A percentile compares a stretch with the other conserved stretches of the same genome.
phyloP scores from a whole-genome alignment of 1,284 basidiomycete genomes.

The Moesziomyces sp. region DNA sequence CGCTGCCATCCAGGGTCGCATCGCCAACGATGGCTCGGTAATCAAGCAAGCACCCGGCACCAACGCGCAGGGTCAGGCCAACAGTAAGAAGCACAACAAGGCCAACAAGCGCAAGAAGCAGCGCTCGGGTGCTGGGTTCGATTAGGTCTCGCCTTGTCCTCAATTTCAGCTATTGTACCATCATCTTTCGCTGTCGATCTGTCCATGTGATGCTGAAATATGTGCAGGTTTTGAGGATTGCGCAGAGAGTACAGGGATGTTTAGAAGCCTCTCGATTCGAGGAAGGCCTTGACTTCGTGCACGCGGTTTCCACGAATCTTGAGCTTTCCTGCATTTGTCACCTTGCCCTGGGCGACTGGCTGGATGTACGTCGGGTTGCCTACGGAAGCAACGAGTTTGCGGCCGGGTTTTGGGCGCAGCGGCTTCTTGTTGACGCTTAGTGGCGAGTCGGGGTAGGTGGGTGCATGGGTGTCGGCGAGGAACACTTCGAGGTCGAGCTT shows the following conservation, averaged over 20 bases:
- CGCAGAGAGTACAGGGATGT: not conserved
- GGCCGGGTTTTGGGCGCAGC: slow-evolving; percentile 7
- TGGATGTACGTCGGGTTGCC: slow-evolving; percentile 21
- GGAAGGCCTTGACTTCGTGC: slow-evolving; percentile 34
- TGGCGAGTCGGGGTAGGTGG: slow-evolving; percentile 3
- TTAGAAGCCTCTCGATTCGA: slow-evolving; percentile 43
- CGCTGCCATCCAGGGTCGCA: slow-evolving; percentile 45
- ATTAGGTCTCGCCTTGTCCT: slow-evolving; percentile 3
- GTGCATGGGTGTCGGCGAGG: slow-evolving; percentile 25
- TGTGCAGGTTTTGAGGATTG: not conserved
- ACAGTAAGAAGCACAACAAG: slow-evolving; percentile 89
- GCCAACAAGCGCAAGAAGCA: slow-evolving; percentile 73
- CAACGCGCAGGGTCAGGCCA: slow-evolving; percentile 70
- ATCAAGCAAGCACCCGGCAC: slow-evolving; percentile 68
- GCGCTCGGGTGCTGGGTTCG: slow-evolving; percentile 57
- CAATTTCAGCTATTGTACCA: not conserved
- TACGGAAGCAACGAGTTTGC: slow-evolving; percentile 12
- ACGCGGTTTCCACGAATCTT: slow-evolving; percentile 45
- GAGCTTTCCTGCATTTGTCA: slow-evolving; percentile 28
- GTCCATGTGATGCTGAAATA: not conserved
- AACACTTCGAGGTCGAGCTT: slow-evolving; percentile 27
- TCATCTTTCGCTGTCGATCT: too few relatives aligned
- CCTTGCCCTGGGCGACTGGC: slow-evolving; percentile 24
- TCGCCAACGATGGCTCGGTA: slow-evolving; percentile 52
- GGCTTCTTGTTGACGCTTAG: slow-evolving; percentile 28